Evolutionary conservation across 176 grass and related monocot species (phyloP), one percentile per base, ranked within the genome.

Genomic region (Chrysopogon serrulatus): DNA sequence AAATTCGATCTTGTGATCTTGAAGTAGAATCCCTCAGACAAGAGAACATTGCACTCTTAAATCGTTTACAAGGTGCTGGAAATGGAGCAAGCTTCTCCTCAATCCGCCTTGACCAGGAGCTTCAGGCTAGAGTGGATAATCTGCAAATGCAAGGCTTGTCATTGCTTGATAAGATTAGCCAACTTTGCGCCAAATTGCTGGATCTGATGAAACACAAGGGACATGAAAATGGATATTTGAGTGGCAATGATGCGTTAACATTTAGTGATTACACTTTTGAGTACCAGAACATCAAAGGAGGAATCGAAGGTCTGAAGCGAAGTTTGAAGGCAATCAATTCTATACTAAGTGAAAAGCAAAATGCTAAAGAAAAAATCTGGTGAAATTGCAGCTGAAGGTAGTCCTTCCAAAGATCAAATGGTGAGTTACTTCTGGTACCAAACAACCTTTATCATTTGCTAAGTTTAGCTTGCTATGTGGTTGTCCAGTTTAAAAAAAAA

Each of bases 21-120:
- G 96, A 98, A 83, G 77, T 92, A 39, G 85, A 93, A 71, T 86
- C 91, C 40, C 86, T 98, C 32, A 98, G 96, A 88, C 31, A 81
- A 69, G 92, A 98, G 60, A 98, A 98, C 57, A 93, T 90, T 77
- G 79, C 79, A 34, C 83, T 98, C 49, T 70, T 95, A 59, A 89
- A 80, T 44, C 92, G 90, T 77, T 62, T 97, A 61, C 90, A 94
- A 74, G 84, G 32, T 80, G 88, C 47, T 61, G 88, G 82, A 66
- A 90, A 86, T 82, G 86, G 90, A 42, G 73, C 67, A 49, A 79
- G 65, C 36, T 27, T 79, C 21, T 91, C 73, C 59, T 73, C 79
- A 54, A 60, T 98, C 53, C 86, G 68, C 43, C 79, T 98, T 87
- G 89, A 88, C 24, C 87, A 82, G 76, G 87, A 93, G 72, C 85